Base-by-base conservation (phyloP, 305 asterid species). In the Solanum hybrid region DNA sequence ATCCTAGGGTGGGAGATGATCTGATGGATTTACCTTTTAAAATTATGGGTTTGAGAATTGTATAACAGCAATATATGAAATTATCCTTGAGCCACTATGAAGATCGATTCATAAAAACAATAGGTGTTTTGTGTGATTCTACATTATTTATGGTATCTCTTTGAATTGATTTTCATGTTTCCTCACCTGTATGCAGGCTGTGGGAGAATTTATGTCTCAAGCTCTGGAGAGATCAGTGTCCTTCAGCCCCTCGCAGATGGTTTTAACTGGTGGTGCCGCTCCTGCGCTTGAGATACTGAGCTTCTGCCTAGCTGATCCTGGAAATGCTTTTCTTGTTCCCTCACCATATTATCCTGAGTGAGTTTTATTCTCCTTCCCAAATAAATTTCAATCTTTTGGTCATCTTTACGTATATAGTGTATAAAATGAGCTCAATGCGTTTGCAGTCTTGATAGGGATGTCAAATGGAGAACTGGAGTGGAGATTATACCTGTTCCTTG, bases 311-410 rank as follows among this genome's bases (percentile, higher is more conserved):
- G 95, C 97, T 24, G 95, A 94, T 89, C 94, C 93, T 24, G 96
- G 96, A 90, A 95, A 94, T 91, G 96, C 97, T 36, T 94, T 95
- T 91, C 97, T 95, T 75, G 94, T 93, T 28, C 97, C 96, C 11
- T 92, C 97, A 1, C 97, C 97, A 5, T 95, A 95, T 91, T 91
- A 91, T 90, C 96, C 96, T 2, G 96, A 92, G 97, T 94, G 92
- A 94, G 96, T 92, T 28, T 51, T 46, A 26, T 75, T 71, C 83
- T 69, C 39, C 88, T 57, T 37, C 29, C 88, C 88, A 67, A 29
- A 22, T 4, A 29, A 80, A 57, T 34, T 69, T 86, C 16, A 39
- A 87, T 9, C 85, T 31, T 81, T 13, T 69, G 88, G 71, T 61
- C 6, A 46, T 87, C 74, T 26, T 75, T 89, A 83, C 11, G 89